Percentiles rank a stretch among this genome's conserved stretches.
Conservation (phyloP, 2,329 filamentous ascomycete genomes). For the Diaporthe sp. region DNA sequence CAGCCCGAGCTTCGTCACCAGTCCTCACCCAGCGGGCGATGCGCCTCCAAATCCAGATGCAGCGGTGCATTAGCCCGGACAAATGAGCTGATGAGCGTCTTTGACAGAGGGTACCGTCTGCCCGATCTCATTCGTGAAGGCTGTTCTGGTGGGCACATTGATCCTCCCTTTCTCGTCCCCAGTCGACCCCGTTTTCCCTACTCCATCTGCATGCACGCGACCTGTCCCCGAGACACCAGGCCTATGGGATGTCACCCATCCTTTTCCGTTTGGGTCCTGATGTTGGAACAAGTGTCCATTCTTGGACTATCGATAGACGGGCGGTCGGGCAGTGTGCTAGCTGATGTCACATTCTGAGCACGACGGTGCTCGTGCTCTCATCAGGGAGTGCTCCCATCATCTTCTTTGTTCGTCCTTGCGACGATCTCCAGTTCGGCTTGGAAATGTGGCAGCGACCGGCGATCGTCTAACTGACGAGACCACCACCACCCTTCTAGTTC, state of each 20-base stretch:
- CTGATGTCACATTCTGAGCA: conserved; percentile 28
- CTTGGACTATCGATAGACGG: conserved; percentile 2
- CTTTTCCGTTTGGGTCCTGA: conserved; percentile 20
- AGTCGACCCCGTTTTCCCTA: conserved; percentile 40
- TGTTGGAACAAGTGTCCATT: conserved; percentile 28
- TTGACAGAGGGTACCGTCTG: conserved; percentile 83
- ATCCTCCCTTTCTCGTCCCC: conserved; percentile 43
- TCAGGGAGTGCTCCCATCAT: conserved; percentile 2
- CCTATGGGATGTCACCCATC: conserved; percentile 38
- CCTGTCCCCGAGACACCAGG: conserved; percentile 36
- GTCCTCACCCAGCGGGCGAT: conserved; percentile 30
- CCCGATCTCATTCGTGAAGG: conserved; percentile 87
- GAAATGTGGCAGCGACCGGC: conserved; percentile 5
- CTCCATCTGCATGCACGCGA: conserved; percentile 42
- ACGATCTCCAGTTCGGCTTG: conserved; percentile 22
- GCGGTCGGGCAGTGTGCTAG: background rate
- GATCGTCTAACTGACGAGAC: conserved; percentile 35
- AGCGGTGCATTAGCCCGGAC: conserved; percentile 51
- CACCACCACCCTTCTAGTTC: conserved; percentile 67
- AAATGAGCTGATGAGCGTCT: conserved; percentile 57
- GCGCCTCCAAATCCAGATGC: conserved; percentile 39
- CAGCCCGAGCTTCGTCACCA: conserved; percentile 20
- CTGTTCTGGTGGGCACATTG: conserved; percentile 77
- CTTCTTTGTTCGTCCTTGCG: conserved; percentile 27
- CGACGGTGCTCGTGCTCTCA: conserved; percentile 19